Percentiles rank a stretch among this genome's conserved stretches.
Evolutionary conservation across 2,329 filamentous ascomycete species (phyloP).

Genomic region (Penicillium olsonii): DNA sequence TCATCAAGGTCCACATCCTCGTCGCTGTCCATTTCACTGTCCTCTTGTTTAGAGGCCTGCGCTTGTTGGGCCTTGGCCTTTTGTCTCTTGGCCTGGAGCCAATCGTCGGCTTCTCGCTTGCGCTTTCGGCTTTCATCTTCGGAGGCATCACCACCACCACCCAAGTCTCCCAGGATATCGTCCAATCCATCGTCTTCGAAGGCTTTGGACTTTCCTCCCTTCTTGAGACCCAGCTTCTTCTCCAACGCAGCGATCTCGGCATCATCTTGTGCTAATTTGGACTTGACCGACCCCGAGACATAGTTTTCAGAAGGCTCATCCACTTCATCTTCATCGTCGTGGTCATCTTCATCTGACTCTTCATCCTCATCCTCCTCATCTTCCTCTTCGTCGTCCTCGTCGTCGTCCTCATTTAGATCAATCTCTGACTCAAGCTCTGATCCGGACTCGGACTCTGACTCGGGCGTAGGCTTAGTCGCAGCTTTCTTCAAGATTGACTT

Average conservation of each 20-base stretch:
- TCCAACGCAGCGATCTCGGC: conserved; percentile 85
- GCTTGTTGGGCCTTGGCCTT: conserved; percentile 47
- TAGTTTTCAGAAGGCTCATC: conserved; percentile 12
- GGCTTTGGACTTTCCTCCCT: conserved; percentile 71
- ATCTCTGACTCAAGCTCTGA: neutral
- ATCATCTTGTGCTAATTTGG: conserved; percentile 76
- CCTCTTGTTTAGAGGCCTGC: conserved; percentile 10
- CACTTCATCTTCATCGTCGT: conserved; percentile 13
- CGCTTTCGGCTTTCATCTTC: conserved; percentile 56
- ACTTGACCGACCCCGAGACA: conserved; percentile 51
- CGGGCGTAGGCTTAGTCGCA: conserved; percentile 23
- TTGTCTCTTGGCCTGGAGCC: conserved; percentile 59
- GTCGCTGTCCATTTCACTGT: conserved; percentile 19
- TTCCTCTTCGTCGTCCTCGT: conserved; percentile 24
- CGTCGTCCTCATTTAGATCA: conserved; percentile 18
- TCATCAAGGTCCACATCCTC: conserved; percentile 18
- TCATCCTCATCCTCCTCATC: conserved; percentile 25
- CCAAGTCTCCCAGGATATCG: conserved; percentile 71
- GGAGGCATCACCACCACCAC: conserved; percentile 54
- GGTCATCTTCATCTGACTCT: conserved; percentile 30
- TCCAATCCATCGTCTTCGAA: conserved; percentile 83
- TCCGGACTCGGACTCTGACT: neutral
- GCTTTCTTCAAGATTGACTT: conserved; percentile 42
- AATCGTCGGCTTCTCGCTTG: conserved; percentile 64
- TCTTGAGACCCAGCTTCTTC: conserved; percentile 80